Conservation (phyloP, 2,329 filamentous ascomycete species). For the Spiromastix sp. region DNA sequence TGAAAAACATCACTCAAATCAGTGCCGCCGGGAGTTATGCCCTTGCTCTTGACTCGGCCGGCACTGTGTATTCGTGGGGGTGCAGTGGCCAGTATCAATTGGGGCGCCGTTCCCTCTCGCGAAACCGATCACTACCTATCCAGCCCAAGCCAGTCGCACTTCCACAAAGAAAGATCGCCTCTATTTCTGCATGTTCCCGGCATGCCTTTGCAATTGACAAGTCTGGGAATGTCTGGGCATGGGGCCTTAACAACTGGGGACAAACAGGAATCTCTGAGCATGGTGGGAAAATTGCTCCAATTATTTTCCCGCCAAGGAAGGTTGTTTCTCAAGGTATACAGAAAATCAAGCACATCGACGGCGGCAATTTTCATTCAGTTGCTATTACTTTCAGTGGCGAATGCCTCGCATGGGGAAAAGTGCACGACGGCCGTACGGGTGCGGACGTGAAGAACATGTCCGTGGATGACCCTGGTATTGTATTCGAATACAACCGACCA, state of each 20-base stretch:
- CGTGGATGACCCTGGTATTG: constrained; percentile 37
- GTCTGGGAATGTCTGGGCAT: constrained; percentile 60
- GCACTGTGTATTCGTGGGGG: constrained; percentile 53
- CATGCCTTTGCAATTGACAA: constrained; percentile 67
- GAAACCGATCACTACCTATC: constrained; percentile 43
- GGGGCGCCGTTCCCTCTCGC: constrained; percentile 42
- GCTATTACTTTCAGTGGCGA: constrained; percentile 43
- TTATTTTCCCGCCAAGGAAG: constrained; percentile 58
- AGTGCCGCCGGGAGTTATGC: constrained; percentile 47
- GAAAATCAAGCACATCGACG: constrained; percentile 57
- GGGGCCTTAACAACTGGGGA: constrained; percentile 80
- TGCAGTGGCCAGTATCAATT: constrained; percentile 58
- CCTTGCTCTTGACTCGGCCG: constrained; percentile 46
- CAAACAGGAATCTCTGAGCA: constrained; percentile 61
- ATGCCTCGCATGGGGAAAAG: constrained; percentile 48
- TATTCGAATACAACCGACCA: constrained; percentile 51
- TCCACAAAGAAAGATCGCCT: constrained; percentile 44
- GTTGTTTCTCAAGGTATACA: constrained; percentile 48
- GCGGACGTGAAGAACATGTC: constrained; percentile 45
- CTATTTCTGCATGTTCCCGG: constrained; percentile 61
- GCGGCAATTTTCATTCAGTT: constrained; percentile 65
- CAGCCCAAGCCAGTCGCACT: constrained; percentile 46
- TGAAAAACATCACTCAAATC: constrained; percentile 45
- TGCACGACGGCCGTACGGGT: constrained; percentile 50
- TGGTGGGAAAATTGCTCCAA: constrained; percentile 58